Base-by-base conservation (phyloP, 768 basidiomycete genomes). In the Exidia glandulosa region DNA sequence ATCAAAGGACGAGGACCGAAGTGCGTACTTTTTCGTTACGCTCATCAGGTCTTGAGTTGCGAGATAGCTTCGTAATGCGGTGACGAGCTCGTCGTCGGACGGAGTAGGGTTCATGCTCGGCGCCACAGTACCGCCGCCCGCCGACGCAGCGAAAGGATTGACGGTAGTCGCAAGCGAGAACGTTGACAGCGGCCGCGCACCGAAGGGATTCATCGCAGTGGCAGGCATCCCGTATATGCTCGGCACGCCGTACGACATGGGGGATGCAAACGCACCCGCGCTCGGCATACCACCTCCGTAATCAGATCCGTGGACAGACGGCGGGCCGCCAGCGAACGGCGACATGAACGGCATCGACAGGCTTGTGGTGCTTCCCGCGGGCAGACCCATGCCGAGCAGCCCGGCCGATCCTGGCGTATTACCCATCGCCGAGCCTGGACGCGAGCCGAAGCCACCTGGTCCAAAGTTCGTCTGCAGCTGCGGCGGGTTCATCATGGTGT, bases 41-140 rank as follows among this genome's bases (percentile, higher is more conserved):
- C 84, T 88, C 94, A 96, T 95, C 68, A 96, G 72, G 71, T 97
- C 93, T 73, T 95, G 93, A 14, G 88, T 90, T 63, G 91, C 88
- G 65, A 97, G 71, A 68, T 93, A 94, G 63, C 82, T 84, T 63
- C 90, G 80, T 58, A 98, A 72, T n/a, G 90, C 88, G 45, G 73
- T 81, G 70, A 91, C 82, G 10, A 98, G 74, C 62, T 95, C 93
- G 25, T 94, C 92, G 67, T 97, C 87, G 7, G 81, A 78, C 27
- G 94, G 94, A 64, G 92, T 83, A 16, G 88, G 81, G 65, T 84
- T 88, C 70, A 78, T 74, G 66, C 85, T 94, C 13, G 90, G 87
- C 37, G 56, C 56, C 14, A 61, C 61, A 9, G 50, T 27, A 25
- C 50, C 50, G 30, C 50, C 50, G 9, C 50, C 50, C 9, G 50